These are phyloP conservation scores for Saprolegnia parasitica DNA, from an alignment of 352 stramenopile species.

Conservation along the genomic window DNA sequence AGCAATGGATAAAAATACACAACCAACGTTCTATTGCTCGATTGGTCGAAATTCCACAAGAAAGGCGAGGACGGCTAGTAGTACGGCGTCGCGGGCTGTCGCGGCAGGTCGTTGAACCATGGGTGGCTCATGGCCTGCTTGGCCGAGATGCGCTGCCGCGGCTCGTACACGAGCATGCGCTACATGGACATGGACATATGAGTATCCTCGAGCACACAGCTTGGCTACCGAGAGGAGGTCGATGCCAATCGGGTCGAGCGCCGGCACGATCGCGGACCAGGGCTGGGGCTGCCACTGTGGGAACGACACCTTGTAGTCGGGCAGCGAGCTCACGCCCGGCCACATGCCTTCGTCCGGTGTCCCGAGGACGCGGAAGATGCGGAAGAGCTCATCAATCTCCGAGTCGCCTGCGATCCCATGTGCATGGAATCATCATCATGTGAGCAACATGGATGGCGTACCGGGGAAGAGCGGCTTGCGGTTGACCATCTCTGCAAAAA, in stretches of 20 bases:
- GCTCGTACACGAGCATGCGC: constrained; percentile 79
- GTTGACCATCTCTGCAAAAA: constrained; percentile 93
- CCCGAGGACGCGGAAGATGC: constrained; percentile 96
- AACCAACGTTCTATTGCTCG: constrained; percentile 1
- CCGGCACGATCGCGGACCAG: constrained; percentile 83
- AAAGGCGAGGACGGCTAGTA: constrained; percentile 2
- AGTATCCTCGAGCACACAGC: constrained; percentile 20
- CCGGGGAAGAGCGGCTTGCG: constrained; percentile 79
- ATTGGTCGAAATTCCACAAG: background rate
- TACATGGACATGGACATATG: constrained; percentile 32
- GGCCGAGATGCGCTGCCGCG: constrained; percentile 68
- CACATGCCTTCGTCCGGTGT: constrained; percentile 96
- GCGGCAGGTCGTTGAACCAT: constrained; percentile 79
- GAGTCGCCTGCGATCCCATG: constrained; percentile 83
- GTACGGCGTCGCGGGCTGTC: constrained; percentile 36
- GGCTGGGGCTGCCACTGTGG: constrained; percentile 94
- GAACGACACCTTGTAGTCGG: constrained; percentile 97
- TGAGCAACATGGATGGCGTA: background rate
- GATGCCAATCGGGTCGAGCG: constrained; percentile 70
- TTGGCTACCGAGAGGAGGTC: constrained; percentile 74
- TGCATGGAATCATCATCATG: background rate
- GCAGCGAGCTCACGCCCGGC: constrained; percentile 94
- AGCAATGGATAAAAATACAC: constrained; percentile 1
- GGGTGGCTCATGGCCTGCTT: constrained; percentile 75
- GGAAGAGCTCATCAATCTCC: constrained; percentile 99